Conservation (phyloP, 2,329 filamentous ascomycete species). For the Phialophora verrucosa region DNA sequence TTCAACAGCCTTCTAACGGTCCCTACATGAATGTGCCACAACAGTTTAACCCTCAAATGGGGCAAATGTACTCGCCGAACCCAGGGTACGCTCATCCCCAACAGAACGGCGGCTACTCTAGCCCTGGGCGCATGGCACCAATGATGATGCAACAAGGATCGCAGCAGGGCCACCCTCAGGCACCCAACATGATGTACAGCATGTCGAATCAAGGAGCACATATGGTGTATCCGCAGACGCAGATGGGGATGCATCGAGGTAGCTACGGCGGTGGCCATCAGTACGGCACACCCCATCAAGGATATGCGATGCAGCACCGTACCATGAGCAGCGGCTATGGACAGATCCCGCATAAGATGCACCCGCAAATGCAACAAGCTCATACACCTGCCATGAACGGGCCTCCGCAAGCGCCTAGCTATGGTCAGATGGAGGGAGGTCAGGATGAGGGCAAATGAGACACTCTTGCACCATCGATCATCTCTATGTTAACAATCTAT, state of each 20-base stretch:
- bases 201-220: conserved; percentile 66
- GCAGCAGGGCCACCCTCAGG: conserved; percentile 83
- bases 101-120: conserved; percentile 73
- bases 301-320: conserved; percentile 66
- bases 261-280: conserved; percentile 68
- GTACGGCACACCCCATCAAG: conserved; percentile 69
- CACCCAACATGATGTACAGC: conserved; percentile 60
- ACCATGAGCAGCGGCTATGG: conserved; percentile 61
- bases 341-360: conserved; percentile 53
- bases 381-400: conserved; percentile 36
- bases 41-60: conserved; percentile 72
- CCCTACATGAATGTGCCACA: conserved; percentile 75
- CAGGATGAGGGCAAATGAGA: conserved; percentile 38
- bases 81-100: conserved; percentile 71
- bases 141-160: conserved; percentile 97
- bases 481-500: neutral
- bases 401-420: conserved; percentile 35
- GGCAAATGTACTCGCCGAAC: conserved; percentile 77
- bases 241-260: conserved; percentile 66
- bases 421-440: conserved; percentile 31
- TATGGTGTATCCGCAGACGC: conserved; percentile 70
- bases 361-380: conserved; percentile 46
- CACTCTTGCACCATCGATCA: neutral
- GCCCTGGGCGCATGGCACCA: conserved; percentile 80
- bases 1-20: conserved; percentile 71